Evolutionary conservation across 208 protist species (phyloP), one percentile per base, ranked within the genome.

Genomic region (Crithidia acanthocephali): DNA sequence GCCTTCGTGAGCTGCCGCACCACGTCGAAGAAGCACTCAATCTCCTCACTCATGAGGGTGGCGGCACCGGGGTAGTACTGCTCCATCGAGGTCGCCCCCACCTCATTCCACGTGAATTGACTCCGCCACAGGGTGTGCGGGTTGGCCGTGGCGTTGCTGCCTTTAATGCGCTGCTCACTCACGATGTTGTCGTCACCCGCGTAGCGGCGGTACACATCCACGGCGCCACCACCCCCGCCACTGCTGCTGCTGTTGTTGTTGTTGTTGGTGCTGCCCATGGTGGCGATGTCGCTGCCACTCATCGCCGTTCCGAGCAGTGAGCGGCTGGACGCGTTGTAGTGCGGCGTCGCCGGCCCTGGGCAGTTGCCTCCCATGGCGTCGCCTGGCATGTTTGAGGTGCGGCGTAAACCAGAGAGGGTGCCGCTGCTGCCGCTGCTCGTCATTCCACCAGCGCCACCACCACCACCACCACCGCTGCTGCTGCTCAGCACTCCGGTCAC

Each of bases 11-110:
- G 72, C 47, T 86, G 68, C 2, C 82, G 83, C n/a, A 84, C 68
- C 13, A 90, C 62, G 11, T 86, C 87, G 15, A 71, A 58, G 69
- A 87, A 91, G 61, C 75, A 77, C 50, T 95, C 82, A 22, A 92
- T 69, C 75, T 95, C 90, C 68, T 87, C 83, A 52, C 77, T 90
- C 47, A 95, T 61, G n/a, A 87, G 69, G 22, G 75, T 67, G 5
- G 87, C 87, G 30, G 87, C 86, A 5, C 87, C 87, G 7, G 90
- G 88, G 83, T 93, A 95, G 79, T 93, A 95, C 70, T 95, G 87
- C 71, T 95, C 86, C 90, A 95, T 93, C 50, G 77, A 63, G 20
- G 79, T 85, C 9, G 80, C 79, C 15, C 90, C 90, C 28, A 86
- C 64, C 63, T 93, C 90, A 11, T 86, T 74, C 88, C 90, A 95